Evolutionary conservation across 345 rosid genomes (phyloP).

Genomic region (Brassica napus): Da-Ae NC_063452.1:39515501-39516000

Average conservation of each 20-base stretch:
- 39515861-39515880: background rate
- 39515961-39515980: background rate
- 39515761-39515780: slow-evolving; percentile 35
- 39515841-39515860: background rate
- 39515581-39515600: background rate
- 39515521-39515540: background rate
- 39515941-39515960: background rate
- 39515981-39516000: background rate
- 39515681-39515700: slow-evolving; percentile 35
- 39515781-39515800: slow-evolving; percentile 27
- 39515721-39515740: slow-evolving; percentile 32
- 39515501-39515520: background rate
- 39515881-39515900: slow-evolving; percentile 1
- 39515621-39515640: slow-evolving; percentile 17
- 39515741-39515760: background rate
- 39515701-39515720: slow-evolving; percentile 42
- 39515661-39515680: slow-evolving; percentile 40
- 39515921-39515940: slow-evolving; percentile 5
- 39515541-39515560: background rate
- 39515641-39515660: slow-evolving; percentile 37
- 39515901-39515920: background rate
- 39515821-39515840: slow-evolving; percentile 2
- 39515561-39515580: background rate
- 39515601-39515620: background rate
- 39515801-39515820: slow-evolving; percentile 15